A percentile compares a stretch with the other conserved stretches of the same genome.
Conservation (phyloP, 306 rosid genomes). For the Lathyrus tuberosus region DNA sequence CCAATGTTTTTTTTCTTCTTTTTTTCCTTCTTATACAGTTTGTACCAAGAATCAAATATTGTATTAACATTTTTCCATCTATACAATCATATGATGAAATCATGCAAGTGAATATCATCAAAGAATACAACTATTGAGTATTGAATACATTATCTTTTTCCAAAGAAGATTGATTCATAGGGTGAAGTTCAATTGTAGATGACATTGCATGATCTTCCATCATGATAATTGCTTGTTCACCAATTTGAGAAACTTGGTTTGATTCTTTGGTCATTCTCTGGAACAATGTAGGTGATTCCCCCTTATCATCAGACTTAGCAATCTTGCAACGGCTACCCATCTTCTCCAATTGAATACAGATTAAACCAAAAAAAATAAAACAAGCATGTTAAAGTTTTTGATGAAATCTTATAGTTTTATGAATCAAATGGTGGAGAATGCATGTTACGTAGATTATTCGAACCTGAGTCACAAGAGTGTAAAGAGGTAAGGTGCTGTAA, state of each 20-base stretch:
- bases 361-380: not conserved
- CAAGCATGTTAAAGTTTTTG: slow-evolving; percentile 30
- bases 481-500: slow-evolving; percentile 82
- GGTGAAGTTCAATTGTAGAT: slow-evolving; percentile 41
- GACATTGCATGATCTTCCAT: slow-evolving; percentile 35
- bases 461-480: slow-evolving; percentile 82
- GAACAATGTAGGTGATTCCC: not conserved
- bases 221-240: slow-evolving; percentile 44
- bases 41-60: slow-evolving; percentile 16
- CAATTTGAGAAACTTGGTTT: slow-evolving; percentile 41
- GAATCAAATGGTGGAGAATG: slow-evolving; percentile 22
- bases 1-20: not conserved
- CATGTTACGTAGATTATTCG: slow-evolving; percentile 9
- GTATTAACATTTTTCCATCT: slow-evolving; percentile 20
- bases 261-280: slow-evolving; percentile 41
- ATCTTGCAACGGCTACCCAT: slow-evolving; percentile 65
- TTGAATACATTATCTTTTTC: slow-evolving; percentile 18
- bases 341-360: slow-evolving; percentile 45
- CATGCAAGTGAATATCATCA: slow-evolving; percentile 19
- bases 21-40: not conserved
- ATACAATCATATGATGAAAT: slow-evolving; percentile 9
- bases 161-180: slow-evolving; percentile 31
- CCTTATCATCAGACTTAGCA: slow-evolving; percentile 8
- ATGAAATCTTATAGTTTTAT: not conserved
- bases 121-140: slow-evolving; percentile 17